phyloP scores from a whole-genome alignment of 2,329 filamentous ascomycete species.

The Penicillium sclerotigenum region DNA sequence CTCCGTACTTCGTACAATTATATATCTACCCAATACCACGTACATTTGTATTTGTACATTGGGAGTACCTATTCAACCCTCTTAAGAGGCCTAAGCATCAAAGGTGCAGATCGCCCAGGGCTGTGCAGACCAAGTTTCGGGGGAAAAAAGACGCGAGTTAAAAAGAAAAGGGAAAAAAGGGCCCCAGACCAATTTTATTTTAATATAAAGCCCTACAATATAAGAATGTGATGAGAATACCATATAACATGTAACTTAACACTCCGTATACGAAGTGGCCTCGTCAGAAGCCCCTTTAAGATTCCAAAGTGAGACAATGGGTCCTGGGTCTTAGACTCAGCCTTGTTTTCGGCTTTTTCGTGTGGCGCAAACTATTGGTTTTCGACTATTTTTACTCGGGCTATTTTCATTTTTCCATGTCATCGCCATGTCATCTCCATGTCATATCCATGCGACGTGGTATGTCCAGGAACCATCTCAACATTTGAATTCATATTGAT shows the following conservation, averaged over 20 bases:
- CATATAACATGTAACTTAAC: background rate
- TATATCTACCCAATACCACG: background rate
- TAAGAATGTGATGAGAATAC: background rate
- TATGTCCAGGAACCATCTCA: background rate
- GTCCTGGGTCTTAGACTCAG: background rate
- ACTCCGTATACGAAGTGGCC: background rate
- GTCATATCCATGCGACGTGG: background rate
- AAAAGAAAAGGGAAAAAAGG: background rate
- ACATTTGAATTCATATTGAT: constrained; percentile 3
- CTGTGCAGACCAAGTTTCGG: background rate
- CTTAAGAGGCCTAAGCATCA: background rate
- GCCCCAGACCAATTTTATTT: background rate
- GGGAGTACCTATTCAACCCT: background rate
- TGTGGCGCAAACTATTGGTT: background rate
- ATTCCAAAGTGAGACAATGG: constrained; percentile 1
- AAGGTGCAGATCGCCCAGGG: background rate
- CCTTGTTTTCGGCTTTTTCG: background rate
- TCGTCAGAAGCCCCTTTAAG: background rate
- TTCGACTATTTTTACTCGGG: background rate
- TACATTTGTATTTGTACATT: too few relatives aligned
- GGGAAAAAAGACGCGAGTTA: too few relatives aligned
- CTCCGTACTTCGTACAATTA: too few relatives aligned
- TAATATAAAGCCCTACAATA: background rate
- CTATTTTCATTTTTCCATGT: background rate
- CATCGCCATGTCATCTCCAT: too few relatives aligned